Evolutionary conservation across 116 monocot species (phyloP), one percentile per base, ranked within the genome.

Genomic region (Thalassia testudinum): DNA sequence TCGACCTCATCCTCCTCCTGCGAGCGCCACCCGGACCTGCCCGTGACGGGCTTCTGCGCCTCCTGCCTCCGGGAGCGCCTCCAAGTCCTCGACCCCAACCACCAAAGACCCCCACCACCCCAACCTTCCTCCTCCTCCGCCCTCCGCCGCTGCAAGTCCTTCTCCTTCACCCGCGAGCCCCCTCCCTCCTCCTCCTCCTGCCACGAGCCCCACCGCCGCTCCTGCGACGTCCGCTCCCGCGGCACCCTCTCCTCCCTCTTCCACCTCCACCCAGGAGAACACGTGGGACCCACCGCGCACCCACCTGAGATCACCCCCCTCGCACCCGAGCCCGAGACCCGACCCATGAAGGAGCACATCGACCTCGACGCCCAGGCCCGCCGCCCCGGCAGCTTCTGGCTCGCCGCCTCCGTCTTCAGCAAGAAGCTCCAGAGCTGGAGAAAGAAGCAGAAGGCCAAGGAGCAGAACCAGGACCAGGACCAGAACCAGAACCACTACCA

Each of bases 21-120:
- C 73, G 56, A 68, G 17, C 71, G 65, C 60, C 88, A 88, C 61
- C 88, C 88, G 17, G 71, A 66, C 53, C 63, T 76, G 50, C 29
- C 56, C 1, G 64, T 82, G 71, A 82, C 79, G 24, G 82, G 82
- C 20, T 87, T 87, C 67, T 87, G 87, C 53, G 66, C 87, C 59
- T 79, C 87, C 53, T 87, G 87, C 65, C 87, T 87, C 70, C 82
- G 82, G 7, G 88, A 88, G 26, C 74, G 88, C 24, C 83, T 88
- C 37, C 67, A 27, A 42, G 71, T 67, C 22, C 67, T 75, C 75
- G 27, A 22, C 58, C 49, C 28, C 5, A 37, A 37, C 47, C n/a
- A n/a, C n/a, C n/a, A n/a, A n/a, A n/a, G n/a, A n/a, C n/a, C n/a
- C n/a, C n/a, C n/a, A n/a, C 17, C 42, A 6, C 17, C 13, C 17